These are phyloP conservation scores for Bryoerythrophyllum caledonicum DNA, from an alignment of 225 moss, liverwort and hornwort species.

Conservation along the genomic window DNA sequence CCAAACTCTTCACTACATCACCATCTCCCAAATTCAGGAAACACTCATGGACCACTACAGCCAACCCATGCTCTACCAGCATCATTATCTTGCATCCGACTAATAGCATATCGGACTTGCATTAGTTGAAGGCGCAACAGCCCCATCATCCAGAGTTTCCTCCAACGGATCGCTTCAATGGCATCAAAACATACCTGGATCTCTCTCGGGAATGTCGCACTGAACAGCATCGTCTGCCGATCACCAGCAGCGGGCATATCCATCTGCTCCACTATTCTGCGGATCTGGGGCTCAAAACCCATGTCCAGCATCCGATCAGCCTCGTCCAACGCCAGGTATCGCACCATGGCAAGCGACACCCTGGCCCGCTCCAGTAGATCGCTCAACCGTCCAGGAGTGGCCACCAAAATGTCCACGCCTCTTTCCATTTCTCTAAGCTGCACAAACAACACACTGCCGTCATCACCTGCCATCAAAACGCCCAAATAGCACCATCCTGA, in stretches of 20 bases:
- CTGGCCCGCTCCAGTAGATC: slow-evolving; percentile 89
- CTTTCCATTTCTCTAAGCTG: slow-evolving; percentile 96
- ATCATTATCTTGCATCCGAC: neutral
- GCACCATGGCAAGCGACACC: slow-evolving; percentile 86
- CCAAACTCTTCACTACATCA: neutral
- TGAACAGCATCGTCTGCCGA: slow-evolving; percentile 97
- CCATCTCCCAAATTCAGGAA: neutral
- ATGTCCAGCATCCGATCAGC: slow-evolving; percentile 98
- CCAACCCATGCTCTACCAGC: neutral
- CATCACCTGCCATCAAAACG: neutral
- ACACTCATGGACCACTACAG: neutral
- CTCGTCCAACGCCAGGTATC: slow-evolving; percentile 91
- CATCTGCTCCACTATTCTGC: slow-evolving; percentile 96
- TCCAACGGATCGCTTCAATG: neutral
- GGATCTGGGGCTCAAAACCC: slow-evolving; percentile 99
- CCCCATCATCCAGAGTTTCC: neutral
- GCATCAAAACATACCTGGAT: slow-evolving; percentile 59
- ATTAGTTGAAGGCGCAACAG: neutral
- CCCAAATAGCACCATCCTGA: neutral
- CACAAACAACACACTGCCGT: neutral
- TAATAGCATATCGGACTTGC: neutral
- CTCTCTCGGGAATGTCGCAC: slow-evolving; percentile 94
- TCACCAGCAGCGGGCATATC: slow-evolving; percentile 86
- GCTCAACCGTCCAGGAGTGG: slow-evolving; percentile 90
- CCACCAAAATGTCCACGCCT: slow-evolving; percentile 96